phyloP scores from a whole-genome alignment of 2,329 filamentous ascomycete genomes.

The Hypoxylon sp. region DNA sequence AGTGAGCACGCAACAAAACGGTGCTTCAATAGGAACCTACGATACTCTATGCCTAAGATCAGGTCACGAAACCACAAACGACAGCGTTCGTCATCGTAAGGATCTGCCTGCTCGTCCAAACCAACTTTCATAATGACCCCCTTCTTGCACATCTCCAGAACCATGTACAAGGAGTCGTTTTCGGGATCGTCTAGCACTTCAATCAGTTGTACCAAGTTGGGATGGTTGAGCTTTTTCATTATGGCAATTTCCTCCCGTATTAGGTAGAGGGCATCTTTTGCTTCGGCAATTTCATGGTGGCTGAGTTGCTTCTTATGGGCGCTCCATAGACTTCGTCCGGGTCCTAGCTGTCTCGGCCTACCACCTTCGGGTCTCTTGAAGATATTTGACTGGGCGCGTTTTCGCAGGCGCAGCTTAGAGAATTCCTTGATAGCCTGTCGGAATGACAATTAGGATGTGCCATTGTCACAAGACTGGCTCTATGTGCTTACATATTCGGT shows the following conservation, averaged over 20 bases:
- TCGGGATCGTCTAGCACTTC: constrained; percentile 96
- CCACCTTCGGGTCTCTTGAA: constrained; percentile 66
- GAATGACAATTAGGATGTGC: constrained; percentile 40
- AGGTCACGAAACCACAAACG: constrained; percentile 95
- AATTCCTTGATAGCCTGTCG: constrained; percentile 94
- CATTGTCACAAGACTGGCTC: background rate
- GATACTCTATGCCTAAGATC: constrained; percentile 93
- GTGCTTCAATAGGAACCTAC: constrained; percentile 64
- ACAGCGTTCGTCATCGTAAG: constrained; percentile 86
- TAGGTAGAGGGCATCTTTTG: constrained; percentile 80
- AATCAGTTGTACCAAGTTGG: constrained; percentile 91
- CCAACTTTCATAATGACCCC: constrained; percentile 97
- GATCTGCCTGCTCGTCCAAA: constrained; percentile 83
- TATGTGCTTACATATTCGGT: constrained; percentile 84
- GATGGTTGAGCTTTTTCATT: constrained; percentile 98
- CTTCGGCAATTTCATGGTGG: constrained; percentile 70
- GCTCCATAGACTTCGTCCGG: constrained; percentile 50
- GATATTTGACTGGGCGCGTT: constrained; percentile 90
- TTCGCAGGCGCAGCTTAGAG: constrained; percentile 90
- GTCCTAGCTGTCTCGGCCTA: constrained; percentile 60
- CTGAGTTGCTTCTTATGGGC: constrained; percentile 54
- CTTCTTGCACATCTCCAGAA: constrained; percentile 98
- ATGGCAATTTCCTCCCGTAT: constrained; percentile 98
- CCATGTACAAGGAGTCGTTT: constrained; percentile 98
- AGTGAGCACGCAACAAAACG: background rate